A percentile compares a stretch with the other conserved stretches of the same genome.
phyloP scores from a whole-genome alignment of 2,329 filamentous ascomycete species.

The Trichoderma citrinoviride region DNA sequence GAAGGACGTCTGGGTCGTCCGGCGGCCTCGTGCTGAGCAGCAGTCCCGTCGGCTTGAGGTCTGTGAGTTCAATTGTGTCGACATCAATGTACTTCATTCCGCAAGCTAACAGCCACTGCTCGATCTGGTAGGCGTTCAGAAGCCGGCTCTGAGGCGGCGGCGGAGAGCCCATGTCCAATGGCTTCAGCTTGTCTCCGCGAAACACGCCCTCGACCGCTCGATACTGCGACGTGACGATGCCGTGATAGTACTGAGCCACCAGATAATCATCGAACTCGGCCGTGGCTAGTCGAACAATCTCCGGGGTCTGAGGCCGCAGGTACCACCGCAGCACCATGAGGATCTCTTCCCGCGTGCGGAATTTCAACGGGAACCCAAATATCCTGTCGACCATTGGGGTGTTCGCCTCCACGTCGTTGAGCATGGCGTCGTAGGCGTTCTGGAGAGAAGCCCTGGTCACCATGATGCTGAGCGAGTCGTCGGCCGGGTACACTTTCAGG shows the following conservation, averaged over 20 bases:
- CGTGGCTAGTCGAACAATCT: neutral
- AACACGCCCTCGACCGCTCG: neutral
- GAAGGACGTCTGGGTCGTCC: neutral
- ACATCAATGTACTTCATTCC: neutral
- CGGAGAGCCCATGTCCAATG: neutral
- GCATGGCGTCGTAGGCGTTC: neutral
- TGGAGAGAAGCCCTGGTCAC: slow-evolving; percentile 6
- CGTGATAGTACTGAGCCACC: slow-evolving; percentile 11
- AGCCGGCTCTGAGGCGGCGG: neutral
- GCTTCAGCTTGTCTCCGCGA: neutral
- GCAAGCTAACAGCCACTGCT: slow-evolving; percentile 12
- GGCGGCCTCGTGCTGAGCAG: neutral
- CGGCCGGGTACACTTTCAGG: neutral
- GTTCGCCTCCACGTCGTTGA: neutral
- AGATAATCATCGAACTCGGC: slow-evolving; percentile 15
- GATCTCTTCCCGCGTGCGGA: slow-evolving; percentile 7
- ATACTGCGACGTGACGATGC: slow-evolving; percentile 4
- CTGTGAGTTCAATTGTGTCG: neutral
- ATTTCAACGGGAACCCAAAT: slow-evolving; percentile 10
- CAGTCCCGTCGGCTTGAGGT: neutral
- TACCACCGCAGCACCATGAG: slow-evolving; percentile 12
- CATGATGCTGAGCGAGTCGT: neutral
- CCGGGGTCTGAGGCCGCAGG: neutral
- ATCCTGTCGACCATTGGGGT: neutral
- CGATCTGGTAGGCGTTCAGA: slow-evolving; percentile 13